Base-by-base conservation (phyloP, 768 basidiomycete genomes). In the Crucibulum laeve region DNA sequence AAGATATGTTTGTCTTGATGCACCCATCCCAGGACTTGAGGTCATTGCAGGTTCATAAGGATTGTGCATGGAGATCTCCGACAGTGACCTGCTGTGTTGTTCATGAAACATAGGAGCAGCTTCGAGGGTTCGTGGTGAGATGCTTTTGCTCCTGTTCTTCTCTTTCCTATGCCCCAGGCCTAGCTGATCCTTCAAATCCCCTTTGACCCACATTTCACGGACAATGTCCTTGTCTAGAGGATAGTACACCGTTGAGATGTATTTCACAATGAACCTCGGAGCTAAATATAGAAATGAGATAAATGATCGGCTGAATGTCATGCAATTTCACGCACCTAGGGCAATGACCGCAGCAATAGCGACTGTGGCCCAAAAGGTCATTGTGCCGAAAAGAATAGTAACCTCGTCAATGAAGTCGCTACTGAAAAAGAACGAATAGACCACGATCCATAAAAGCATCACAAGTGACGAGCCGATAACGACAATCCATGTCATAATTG, bases 181-280 rank as follows among this genome's bases (percentile, higher is more conserved):
- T 3, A 92, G 69, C 30, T 73, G 79, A 49, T 91, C 88, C 59
- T 92, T 92, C 44, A 92, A 71, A 55, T 91, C 81, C 3, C 90
- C 90, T 45, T 61, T 55, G 3, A 91, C 87, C 89, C 88, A 91
- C 79, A 82, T 86, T 69, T 98, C 95, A 22, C 95, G 83, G 5
- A 98, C 73, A 44, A 97, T 83, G 53, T 96, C 89, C 58, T 82
- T 86, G 71, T 98, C 95, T 14, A 82, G 68, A 2, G 94, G 93
- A 38, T 61, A 65, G 55, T 93, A 96, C 1, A 82, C 75, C 1
- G 82, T 71, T 7, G 75, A 69, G 47, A 84, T 56, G 58, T 78
- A 91, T 56, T 90, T 89, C 63, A 81, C 69, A 24, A 94, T 42
- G 69, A 89, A 91, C 13, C 90, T 79, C 0, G 95, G 95, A 4